Percentiles rank a stretch among this genome's conserved stretches.
These are phyloP conservation scores for Triadica sebifera DNA, from an alignment of 345 rosid genomes.

Conservation along the genomic window DNA sequence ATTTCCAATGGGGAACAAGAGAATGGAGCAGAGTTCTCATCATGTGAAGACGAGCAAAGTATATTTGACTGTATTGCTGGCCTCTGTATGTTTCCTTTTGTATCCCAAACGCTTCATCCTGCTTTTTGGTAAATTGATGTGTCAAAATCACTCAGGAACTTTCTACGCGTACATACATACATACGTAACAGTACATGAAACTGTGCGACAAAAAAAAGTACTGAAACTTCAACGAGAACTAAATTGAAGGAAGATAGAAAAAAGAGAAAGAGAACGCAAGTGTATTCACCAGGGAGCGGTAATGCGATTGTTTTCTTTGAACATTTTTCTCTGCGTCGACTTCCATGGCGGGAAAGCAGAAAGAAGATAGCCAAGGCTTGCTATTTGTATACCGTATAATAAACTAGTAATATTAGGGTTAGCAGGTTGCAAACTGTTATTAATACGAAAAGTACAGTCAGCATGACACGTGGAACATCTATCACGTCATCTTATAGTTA, in stretches of 20 bases:
- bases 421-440: no score
- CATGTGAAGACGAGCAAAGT: constrained; percentile 79
- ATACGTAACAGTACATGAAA: neutral
- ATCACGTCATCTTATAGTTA: no score
- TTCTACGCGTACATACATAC: neutral
- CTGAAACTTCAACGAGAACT: neutral
- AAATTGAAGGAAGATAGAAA: no score
- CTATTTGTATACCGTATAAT: no score
- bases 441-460: no score
- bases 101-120: constrained; percentile 78
- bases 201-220: constrained; percentile 3
- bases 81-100: constrained; percentile 73
- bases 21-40: constrained; percentile 78
- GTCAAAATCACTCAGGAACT: neutral
- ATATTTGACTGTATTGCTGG: constrained; percentile 92
- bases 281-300: constrained; percentile 42
- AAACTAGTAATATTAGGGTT: no score
- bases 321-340: constrained; percentile 43
- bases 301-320: constrained; percentile 57
- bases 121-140: constrained; percentile 8
- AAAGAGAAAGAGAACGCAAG: neutral
- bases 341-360: constrained; percentile 32
- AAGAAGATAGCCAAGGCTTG: neutral
- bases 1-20: constrained; percentile 73
- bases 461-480: no score